phyloP scores from a whole-genome alignment of 257 asterid genomes.

The Solanum chiquidenum region DNA sequence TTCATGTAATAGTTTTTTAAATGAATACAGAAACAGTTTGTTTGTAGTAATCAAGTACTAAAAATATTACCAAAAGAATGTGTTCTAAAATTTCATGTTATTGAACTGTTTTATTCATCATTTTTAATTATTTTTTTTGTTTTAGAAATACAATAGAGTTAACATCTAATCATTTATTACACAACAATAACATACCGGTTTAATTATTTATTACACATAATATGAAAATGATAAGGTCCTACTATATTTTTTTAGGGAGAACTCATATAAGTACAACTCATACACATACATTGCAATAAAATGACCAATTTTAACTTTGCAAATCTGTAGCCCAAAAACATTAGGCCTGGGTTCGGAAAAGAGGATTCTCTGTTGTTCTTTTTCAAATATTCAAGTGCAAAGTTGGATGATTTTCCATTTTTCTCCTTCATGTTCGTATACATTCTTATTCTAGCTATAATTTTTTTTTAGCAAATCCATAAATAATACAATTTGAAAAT shows the following conservation, averaged over 20 bases:
- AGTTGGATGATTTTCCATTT: neutral
- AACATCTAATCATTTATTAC: neutral
- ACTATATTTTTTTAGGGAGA: neutral
- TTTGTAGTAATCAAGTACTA: neutral
- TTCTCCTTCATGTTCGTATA: neutral
- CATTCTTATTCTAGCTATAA: neutral
- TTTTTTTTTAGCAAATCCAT: neutral
- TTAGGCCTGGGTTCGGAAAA: neutral
- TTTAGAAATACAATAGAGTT: neutral
- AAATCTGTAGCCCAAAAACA: neutral
- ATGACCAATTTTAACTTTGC: neutral
- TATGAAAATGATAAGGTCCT: neutral
- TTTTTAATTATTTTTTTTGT: neutral
- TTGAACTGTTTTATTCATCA: neutral
- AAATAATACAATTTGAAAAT: neutral
- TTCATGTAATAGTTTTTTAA: neutral
- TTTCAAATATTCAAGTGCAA: neutral
- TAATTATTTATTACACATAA: neutral
- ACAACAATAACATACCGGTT: neutral
- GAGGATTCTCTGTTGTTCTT: neutral
- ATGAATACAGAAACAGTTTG: neutral
- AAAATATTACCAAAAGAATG: neutral
- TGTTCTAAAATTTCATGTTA: neutral
- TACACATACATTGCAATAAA: neutral
- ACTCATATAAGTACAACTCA: neutral